A percentile compares a stretch with the other conserved stretches of the same genome.
Conservation (phyloP, 1,139 yeast species). For the Scheffersomyces parashehatae region DNA sequence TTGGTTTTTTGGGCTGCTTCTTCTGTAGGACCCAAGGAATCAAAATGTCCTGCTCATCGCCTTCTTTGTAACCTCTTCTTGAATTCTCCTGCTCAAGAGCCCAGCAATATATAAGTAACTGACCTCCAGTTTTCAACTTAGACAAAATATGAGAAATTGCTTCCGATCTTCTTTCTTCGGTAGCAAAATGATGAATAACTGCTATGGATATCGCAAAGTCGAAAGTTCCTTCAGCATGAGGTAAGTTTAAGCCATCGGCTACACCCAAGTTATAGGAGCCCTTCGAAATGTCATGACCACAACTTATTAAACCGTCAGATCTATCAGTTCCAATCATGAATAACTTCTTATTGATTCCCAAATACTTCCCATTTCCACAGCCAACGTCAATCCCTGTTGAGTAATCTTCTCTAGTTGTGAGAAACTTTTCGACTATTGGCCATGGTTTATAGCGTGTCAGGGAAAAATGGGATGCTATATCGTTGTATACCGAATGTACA, state of each 20-base stretch:
- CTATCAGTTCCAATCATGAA: constrained; percentile 81
- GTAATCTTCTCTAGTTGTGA: constrained; percentile 36
- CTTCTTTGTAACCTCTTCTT: constrained; percentile 83
- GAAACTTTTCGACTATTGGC: constrained; percentile 86
- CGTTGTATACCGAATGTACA: constrained; percentile 89
- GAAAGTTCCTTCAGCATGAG: constrained; percentile 59
- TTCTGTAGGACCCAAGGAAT: constrained; percentile 90
- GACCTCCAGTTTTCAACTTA: constrained; percentile 60
- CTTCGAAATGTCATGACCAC: constrained; percentile 58
- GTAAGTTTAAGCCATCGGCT: constrained; percentile 75
- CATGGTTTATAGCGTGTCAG: constrained; percentile 94
- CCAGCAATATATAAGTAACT: constrained; percentile 88
- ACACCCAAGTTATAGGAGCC: constrained; percentile 47
- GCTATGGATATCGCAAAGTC: constrained; percentile 96
- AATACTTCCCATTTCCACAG: constrained; percentile 94
- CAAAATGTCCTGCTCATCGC: constrained; percentile 88
- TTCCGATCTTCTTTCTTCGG: constrained; percentile 69
- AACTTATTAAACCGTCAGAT: constrained; percentile 71
- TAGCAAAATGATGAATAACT: constrained; percentile 94
- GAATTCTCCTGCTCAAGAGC: constrained; percentile 90
- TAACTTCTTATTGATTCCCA: constrained; percentile 66
- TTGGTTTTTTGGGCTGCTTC: constrained; percentile 28
- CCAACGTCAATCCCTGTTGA: constrained; percentile 73
- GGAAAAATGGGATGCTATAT: constrained; percentile 90
- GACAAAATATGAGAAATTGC: constrained; percentile 72